A percentile compares a stretch with the other conserved stretches of the same genome.
Conservation (phyloP, 2,329 filamentous ascomycete species). For the Periglandula ipomoeae region DNA sequence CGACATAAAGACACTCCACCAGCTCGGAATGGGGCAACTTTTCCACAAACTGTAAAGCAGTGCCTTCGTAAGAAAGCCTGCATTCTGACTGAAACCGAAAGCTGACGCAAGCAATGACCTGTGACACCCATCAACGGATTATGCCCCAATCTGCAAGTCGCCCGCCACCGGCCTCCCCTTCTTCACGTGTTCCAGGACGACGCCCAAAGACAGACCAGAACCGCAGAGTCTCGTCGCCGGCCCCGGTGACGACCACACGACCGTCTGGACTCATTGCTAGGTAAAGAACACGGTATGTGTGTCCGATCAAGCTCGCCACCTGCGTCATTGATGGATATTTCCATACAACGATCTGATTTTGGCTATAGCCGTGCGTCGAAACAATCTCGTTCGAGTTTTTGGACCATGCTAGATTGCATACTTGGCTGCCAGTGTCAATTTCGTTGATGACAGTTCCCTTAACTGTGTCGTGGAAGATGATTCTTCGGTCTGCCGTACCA, state of each 20-base stretch:
- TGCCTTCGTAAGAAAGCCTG: too few relatives aligned
- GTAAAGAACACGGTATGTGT: slow-evolving; percentile 94
- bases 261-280: slow-evolving; percentile 96
- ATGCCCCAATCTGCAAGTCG: slow-evolving; percentile 72
- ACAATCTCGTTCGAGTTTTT: slow-evolving; percentile 98
- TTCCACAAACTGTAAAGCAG: too few relatives aligned
- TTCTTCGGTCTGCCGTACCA: slow-evolving; percentile 88
- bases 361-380: slow-evolving; percentile 91
- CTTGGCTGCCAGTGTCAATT: slow-evolving; percentile 92
- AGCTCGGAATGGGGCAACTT: too few relatives aligned
- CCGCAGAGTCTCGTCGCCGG: slow-evolving; percentile 87
- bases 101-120: too few relatives aligned
- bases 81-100: too few relatives aligned
- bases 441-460: slow-evolving; percentile 76
- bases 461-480: slow-evolving; percentile 95
- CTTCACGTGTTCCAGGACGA: slow-evolving; percentile 62
- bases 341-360: slow-evolving; percentile 99
- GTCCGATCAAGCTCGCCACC: slow-evolving; percentile 87
- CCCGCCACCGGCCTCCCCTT: slow-evolving; percentile 50
- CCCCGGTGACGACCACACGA: slow-evolving; percentile 86
- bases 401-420: slow-evolving; percentile 97
- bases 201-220: slow-evolving; percentile 97
- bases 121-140: slow-evolving; percentile 47
- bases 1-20: too few relatives aligned
- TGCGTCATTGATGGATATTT: slow-evolving; percentile 99